A percentile compares a stretch with the other conserved stretches of the same genome.
Conservation (phyloP, 2,329 filamentous ascomycete genomes). For the Aspergillus amoenus region DNA sequence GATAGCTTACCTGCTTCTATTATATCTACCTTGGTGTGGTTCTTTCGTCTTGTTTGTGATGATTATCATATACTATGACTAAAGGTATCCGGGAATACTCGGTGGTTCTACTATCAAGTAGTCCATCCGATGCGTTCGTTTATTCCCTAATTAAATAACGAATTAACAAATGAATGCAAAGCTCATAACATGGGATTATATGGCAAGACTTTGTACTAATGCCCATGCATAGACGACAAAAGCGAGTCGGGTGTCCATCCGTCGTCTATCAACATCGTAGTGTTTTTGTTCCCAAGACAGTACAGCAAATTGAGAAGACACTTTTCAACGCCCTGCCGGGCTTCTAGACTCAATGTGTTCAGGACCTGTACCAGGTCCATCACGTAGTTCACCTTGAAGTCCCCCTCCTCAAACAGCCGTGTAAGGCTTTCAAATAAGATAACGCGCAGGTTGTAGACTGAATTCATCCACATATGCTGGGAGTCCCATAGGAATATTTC, state of each 20-base stretch:
- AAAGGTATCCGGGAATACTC: background rate
- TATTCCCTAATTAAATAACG: background rate
- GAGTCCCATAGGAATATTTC: background rate
- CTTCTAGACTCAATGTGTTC: constrained; percentile 21
- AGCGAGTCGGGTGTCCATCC: constrained; percentile 24
- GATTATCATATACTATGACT: background rate
- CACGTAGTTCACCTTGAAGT: constrained; percentile 15
- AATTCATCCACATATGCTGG: constrained; percentile 12
- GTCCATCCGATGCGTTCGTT: background rate
- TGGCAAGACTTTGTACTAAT: background rate
- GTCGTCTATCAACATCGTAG: constrained; percentile 13
- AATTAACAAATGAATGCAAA: background rate
- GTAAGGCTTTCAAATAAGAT: constrained; percentile 14
- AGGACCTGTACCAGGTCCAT: constrained; percentile 20
- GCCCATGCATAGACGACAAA: constrained; percentile 23
- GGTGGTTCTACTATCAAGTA: background rate
- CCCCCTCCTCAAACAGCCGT: constrained; percentile 6
- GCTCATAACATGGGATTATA: too few species aligned
- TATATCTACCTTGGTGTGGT: background rate
- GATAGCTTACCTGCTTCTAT: background rate
- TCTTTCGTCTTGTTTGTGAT: background rate
- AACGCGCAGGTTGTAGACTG: constrained; percentile 11
- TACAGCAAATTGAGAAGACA: constrained; percentile 25
- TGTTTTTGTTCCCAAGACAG: constrained; percentile 6
- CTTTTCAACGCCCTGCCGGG: constrained; percentile 24